phyloP scores from a whole-genome alignment of 2,329 filamentous ascomycete genomes.

The Massarina eburnea region DNA sequence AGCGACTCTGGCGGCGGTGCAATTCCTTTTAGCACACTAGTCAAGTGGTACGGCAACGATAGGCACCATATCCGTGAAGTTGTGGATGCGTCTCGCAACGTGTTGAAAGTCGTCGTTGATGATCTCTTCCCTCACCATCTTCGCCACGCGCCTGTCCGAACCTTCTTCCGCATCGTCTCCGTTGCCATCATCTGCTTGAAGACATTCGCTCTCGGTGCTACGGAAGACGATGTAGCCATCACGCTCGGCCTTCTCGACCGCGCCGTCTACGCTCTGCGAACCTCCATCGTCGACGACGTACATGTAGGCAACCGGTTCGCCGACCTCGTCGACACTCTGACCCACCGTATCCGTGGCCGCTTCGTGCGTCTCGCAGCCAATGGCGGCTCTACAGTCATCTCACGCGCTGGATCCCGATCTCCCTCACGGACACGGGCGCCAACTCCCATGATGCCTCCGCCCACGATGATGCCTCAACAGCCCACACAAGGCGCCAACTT shows the following conservation, averaged over 20 bases:
- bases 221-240: slow-evolving; percentile 74
- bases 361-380: slow-evolving; percentile 63
- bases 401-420: slow-evolving; percentile 31
- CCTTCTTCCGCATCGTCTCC: slow-evolving; percentile 83
- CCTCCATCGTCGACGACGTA: slow-evolving; percentile 81
- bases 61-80: slow-evolving; percentile 68
- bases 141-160: slow-evolving; percentile 79
- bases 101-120: slow-evolving; percentile 76
- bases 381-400: slow-evolving; percentile 48
- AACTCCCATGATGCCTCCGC: slow-evolving; percentile 39
- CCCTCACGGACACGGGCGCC: slow-evolving; percentile 23
- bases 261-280: slow-evolving; percentile 72
- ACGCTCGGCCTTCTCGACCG: slow-evolving; percentile 75
- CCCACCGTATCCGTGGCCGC: slow-evolving; percentile 70
- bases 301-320: slow-evolving; percentile 84
- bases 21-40: slow-evolving; percentile 49
- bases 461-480: slow-evolving; percentile 15
- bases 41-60: slow-evolving; percentile 59
- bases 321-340: slow-evolving; percentile 77
- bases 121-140: slow-evolving; percentile 76
- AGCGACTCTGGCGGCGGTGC: slow-evolving; percentile 31
- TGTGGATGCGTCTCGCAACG: slow-evolving; percentile 73
- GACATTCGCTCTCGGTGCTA: slow-evolving; percentile 79
- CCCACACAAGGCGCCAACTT: slow-evolving; percentile 16
- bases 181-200: slow-evolving; percentile 83